phyloP scores from a whole-genome alignment of 176 grass and related monocot genomes.

The Rhynchospora breviuscula region DNA sequence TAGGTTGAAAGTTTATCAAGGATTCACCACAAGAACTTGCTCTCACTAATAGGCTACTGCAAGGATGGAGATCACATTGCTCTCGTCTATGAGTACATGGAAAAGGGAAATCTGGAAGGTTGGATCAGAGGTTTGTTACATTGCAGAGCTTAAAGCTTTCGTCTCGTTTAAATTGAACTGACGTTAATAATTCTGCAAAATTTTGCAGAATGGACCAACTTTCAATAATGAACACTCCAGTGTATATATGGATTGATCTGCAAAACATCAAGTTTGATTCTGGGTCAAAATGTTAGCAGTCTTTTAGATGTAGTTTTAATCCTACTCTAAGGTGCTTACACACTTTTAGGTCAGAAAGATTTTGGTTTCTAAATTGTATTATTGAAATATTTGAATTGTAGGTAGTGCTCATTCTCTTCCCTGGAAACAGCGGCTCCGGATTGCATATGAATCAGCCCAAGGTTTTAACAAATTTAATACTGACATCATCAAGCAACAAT shows the following conservation, averaged over 20 bases:
- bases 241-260: not conserved
- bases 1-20: slow-evolving; percentile 8
- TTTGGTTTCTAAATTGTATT: not conserved
- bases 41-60: slow-evolving; percentile 28
- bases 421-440: slow-evolving; percentile 27
- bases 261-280: not conserved
- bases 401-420: not conserved
- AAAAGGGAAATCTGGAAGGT: slow-evolving; percentile 7
- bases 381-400: not conserved
- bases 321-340: not conserved
- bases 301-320: not conserved
- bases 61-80: slow-evolving; percentile 7
- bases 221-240: not conserved
- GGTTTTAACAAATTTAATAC: not conserved
- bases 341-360: not conserved
- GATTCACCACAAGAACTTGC: slow-evolving; percentile 25
- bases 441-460: slow-evolving; percentile 25
- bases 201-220: not conserved
- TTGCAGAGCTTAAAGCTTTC: not conserved
- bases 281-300: no score
- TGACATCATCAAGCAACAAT: not conserved
- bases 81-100: slow-evolving; percentile 17
- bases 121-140: not conserved
- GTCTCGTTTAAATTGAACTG: not conserved
- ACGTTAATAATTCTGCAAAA: not conserved